These are phyloP conservation scores for Paracoccidioides lutzii DNA, from an alignment of 2,329 filamentous ascomycete species.

Conservation along the genomic window DNA sequence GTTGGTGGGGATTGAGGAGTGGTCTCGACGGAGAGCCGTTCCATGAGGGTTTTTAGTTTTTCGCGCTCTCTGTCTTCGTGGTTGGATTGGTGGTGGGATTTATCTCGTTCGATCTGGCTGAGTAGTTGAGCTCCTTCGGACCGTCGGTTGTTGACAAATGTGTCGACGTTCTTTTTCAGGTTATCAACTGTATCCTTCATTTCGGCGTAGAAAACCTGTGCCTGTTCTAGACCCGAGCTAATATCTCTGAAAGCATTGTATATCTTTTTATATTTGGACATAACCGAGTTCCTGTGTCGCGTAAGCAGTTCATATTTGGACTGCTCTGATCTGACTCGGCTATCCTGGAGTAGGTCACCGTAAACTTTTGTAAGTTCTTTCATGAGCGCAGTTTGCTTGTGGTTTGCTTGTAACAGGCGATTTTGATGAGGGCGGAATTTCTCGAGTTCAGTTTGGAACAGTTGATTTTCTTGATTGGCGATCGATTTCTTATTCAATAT, in stretches of 20 bases:
- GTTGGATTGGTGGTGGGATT: constrained; percentile 44
- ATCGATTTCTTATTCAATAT: constrained; percentile 98
- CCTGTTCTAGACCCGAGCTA: constrained; percentile 69
- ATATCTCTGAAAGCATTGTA: constrained; percentile 90
- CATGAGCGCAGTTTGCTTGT: constrained; percentile 88
- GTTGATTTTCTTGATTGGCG: constrained; percentile 74
- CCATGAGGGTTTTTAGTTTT: constrained; percentile 79
- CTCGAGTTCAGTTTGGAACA: constrained; percentile 94
- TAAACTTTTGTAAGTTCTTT: constrained; percentile 86
- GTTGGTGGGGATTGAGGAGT: constrained; percentile 33
- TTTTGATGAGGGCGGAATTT: constrained; percentile 93
- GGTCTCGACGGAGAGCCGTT: constrained; percentile 76
- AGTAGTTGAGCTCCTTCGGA: constrained; percentile 85
- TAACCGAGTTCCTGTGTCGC: constrained; percentile 64
- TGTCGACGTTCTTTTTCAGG: constrained; percentile 88
- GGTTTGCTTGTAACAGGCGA: constrained; percentile 78
- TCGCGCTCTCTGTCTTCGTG: constrained; percentile 74
- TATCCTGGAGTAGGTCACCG: constrained; percentile 80
- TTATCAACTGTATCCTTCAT: constrained; percentile 93
- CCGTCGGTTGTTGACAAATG: constrained; percentile 87
- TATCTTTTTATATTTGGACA: constrained; percentile 77
- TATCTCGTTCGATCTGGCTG: constrained; percentile 71
- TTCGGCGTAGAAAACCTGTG: constrained; percentile 85
- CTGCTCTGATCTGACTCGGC: constrained; percentile 83
- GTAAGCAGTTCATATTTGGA: constrained; percentile 87